A percentile compares a stretch with the other conserved stretches of the same genome.
phyloP scores from a whole-genome alignment of 2,329 filamentous ascomycete species.

The Xylariaceae sp. region DNA sequence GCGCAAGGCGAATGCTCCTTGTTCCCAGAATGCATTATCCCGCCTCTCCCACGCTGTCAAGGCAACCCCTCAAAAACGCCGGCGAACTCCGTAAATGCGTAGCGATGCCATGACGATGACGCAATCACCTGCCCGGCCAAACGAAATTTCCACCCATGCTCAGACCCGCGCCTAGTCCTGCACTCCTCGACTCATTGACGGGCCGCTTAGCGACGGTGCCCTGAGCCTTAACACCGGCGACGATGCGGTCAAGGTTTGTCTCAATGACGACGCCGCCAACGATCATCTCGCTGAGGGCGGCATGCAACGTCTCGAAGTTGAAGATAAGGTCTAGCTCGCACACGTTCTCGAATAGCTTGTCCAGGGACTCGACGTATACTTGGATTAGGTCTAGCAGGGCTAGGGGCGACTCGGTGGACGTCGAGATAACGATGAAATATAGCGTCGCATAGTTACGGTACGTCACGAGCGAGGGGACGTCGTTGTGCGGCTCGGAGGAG shows the following conservation, averaged over 20 bases:
- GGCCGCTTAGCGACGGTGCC: conserved; percentile 80
- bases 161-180: conserved; percentile 56
- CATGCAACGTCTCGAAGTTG: conserved; percentile 97
- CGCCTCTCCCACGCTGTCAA: conserved; percentile 2
- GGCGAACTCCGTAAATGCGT: conserved; percentile 27
- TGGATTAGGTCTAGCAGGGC: conserved; percentile 96
- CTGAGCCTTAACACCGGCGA: conserved; percentile 80
- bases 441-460: conserved; percentile 98
- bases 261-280: conserved; percentile 94
- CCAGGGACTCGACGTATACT: conserved; percentile 95
- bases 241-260: conserved; percentile 86
- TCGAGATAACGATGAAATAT: conserved; percentile 98
- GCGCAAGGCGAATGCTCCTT: conserved; percentile 25
- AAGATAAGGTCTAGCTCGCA: conserved; percentile 99
- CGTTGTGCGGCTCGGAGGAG: conserved; percentile 75
- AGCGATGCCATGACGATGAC: conserved; percentile 18
- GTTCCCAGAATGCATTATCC: conserved; percentile 16
- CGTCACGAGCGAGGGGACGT: conserved; percentile 92
- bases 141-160: conserved; percentile 66
- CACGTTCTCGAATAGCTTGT: conserved; percentile 96
- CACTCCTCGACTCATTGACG: conserved; percentile 69
- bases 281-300: conserved; percentile 90
- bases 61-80: conserved; percentile 19
- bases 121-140: conserved; percentile 51
- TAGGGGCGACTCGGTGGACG: conserved; percentile 92